Conservation (phyloP, 2,329 filamentous ascomycete genomes). For the Colletotrichum plurivorum region DNA sequence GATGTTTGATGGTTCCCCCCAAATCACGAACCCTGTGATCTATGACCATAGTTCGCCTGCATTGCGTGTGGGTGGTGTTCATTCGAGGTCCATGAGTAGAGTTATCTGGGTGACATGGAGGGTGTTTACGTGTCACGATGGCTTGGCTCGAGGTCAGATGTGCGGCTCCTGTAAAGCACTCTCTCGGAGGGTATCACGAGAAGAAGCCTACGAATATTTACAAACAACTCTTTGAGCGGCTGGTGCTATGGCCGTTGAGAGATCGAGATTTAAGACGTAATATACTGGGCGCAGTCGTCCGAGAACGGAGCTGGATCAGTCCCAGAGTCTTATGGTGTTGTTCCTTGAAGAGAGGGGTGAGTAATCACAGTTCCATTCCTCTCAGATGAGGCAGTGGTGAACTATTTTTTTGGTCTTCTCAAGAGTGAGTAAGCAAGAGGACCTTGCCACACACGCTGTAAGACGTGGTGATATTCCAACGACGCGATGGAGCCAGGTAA, state of each 20-base stretch:
- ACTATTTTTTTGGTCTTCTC: not conserved
- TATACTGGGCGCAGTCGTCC: not conserved
- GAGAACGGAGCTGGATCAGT: not conserved
- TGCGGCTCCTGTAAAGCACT: too few relatives aligned
- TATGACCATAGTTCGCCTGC: not conserved
- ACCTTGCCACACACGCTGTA: not conserved
- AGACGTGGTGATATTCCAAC: too few relatives aligned
- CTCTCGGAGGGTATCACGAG: too few relatives aligned
- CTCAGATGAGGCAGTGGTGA: not conserved
- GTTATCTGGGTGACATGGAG: not conserved
- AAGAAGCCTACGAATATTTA: not conserved
- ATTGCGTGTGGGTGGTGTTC: not conserved
- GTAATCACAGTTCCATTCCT: not conserved
- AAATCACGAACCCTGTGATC: too few relatives aligned
- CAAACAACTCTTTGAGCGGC: not conserved
- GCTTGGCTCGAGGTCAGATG: not conserved
- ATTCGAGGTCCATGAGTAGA: not conserved
- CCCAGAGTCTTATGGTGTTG: not conserved
- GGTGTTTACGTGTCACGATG: not conserved
- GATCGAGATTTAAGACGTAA: not conserved
- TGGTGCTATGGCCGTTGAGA: not conserved
- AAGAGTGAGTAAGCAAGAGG: not conserved
- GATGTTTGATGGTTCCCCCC: too few relatives aligned
- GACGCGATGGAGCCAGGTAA: too few relatives aligned
- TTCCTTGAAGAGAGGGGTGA: not conserved